Base-by-base conservation (phyloP, 805 yeast species). In the Naumovozyma castellii region DNA sequence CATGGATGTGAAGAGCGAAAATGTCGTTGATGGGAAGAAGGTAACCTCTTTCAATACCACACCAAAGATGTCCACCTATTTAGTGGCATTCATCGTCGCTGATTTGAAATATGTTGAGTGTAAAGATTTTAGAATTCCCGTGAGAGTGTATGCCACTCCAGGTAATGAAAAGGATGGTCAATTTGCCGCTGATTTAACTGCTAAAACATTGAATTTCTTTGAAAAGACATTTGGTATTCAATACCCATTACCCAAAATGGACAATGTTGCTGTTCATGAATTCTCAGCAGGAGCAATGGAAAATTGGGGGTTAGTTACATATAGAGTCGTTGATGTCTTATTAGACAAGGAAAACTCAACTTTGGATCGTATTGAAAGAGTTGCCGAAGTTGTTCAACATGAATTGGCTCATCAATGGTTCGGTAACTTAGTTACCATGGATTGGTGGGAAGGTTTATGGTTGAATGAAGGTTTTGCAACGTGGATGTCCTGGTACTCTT, bases 361-460 rank as follows among this genome's bases (percentile, higher is more conserved):
- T 60, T 75, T 80, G 58, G 77, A 43, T 32, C 47, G 51, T 37
- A 43, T 47, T 15, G 49, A 78, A 57, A 80, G 80, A 45, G 92
- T 84, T 22, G 79, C 86, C 4, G 83, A 83, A 53, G 94, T 84
- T 27, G 82, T 84, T 20, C 79, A 81, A 43, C 95, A 85, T 63
- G 95, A 84, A 62, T 67, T 84, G 42, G 94, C 94, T 9, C 95
- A 84, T 62, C 92, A 85, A 57, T 85, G 94, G 94, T 85, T 84
- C 54, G 94, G 95, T 41, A 80, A 85, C 61, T 71, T 81, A 50
- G 90, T 84, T 44, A 85, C 94, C 35, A 85, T 84, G 94, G 78
- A 81, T 53, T 85, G 94, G 92, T 84, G 95, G 95, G 85, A 84
- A 51, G 92, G 83, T 52, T 69, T 84, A 49, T 84, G 94, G 94